Conservation (phyloP, 2,329 filamentous ascomycete species). For the Endothia cerciana region DNA sequence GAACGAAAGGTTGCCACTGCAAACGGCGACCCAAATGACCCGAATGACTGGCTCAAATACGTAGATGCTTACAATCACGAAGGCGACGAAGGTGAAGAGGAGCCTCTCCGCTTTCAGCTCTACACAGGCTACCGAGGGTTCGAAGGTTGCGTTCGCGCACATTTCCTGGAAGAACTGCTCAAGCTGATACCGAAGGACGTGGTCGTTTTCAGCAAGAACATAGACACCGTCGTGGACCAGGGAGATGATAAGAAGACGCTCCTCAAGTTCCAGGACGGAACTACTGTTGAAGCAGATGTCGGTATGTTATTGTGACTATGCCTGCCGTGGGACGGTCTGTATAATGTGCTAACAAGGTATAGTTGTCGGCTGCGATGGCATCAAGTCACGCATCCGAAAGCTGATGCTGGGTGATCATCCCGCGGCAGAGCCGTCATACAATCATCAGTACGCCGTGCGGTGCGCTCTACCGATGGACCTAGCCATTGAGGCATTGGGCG, state of each 20-base stretch:
- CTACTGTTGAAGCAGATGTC: constrained; percentile 42
- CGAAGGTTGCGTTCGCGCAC: constrained; percentile 35
- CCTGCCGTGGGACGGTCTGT: neutral
- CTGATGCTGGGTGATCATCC: constrained; percentile 50
- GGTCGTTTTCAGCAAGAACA: constrained; percentile 23
- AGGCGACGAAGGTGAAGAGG: neutral
- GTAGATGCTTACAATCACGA: constrained; percentile 12
- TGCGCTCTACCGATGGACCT: constrained; percentile 62
- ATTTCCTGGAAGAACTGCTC: constrained; percentile 29
- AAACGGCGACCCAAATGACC: constrained; percentile 1
- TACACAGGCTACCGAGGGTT: constrained; percentile 24
- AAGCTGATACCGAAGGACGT: constrained; percentile 24
- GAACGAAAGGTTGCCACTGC: constrained; percentile 38
- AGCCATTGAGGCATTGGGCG: constrained; percentile 53
- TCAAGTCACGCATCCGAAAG: constrained; percentile 59
- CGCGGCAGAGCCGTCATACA: constrained; percentile 46
- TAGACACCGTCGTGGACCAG: constrained; percentile 24
- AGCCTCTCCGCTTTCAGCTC: neutral
- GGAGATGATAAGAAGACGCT: constrained; percentile 32
- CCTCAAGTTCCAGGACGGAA: constrained; percentile 46
- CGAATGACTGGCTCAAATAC: constrained; percentile 1
- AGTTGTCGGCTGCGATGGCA: constrained; percentile 66
- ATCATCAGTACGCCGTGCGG: constrained; percentile 64
- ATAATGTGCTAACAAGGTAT: neutral
- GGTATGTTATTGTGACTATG: constrained; percentile 8